phyloP scores from a whole-genome alignment of 768 basidiomycete species.

The Trametes elegans region DNA sequence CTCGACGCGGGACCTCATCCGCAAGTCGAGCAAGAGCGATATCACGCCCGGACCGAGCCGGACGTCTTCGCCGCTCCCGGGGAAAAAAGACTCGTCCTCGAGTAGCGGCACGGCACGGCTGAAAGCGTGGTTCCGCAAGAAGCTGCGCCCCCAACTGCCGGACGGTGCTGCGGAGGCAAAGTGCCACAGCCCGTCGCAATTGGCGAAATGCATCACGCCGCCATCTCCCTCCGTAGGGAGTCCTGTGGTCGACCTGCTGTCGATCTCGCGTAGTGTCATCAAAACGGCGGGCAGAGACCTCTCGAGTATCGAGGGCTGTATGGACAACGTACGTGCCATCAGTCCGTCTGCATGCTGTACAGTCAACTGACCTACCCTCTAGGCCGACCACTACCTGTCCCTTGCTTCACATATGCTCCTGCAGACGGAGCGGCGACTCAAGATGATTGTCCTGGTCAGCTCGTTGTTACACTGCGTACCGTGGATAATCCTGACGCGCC shows the following conservation, averaged over 20 bases:
- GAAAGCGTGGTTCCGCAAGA: constrained; percentile 64
- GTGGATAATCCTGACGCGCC: not conserved
- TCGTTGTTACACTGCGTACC: too few relatives aligned
- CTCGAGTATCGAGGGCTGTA: constrained; percentile 48
- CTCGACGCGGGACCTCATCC: constrained; percentile 6
- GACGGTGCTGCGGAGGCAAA: constrained; percentile 9
- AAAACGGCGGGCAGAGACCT: constrained; percentile 57
- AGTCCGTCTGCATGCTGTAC: not conserved
- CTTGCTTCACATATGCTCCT: constrained; percentile 54
- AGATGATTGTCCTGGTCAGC: constrained; percentile 53
- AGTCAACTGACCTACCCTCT: not conserved
- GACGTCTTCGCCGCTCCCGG: constrained; percentile 10
- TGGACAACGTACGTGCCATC: constrained; percentile 46
- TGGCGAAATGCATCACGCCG: not conserved
- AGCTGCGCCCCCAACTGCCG: constrained; percentile 34
- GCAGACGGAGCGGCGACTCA: constrained; percentile 55
- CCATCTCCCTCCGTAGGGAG: not conserved
- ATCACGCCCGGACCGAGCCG: constrained; percentile 11
- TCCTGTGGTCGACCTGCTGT: not conserved
- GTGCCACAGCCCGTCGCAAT: not conserved
- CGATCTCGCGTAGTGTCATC: constrained; percentile 34
- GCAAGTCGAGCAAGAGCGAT: constrained; percentile 18
- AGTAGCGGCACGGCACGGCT: constrained; percentile 46
- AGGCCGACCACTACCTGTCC: constrained; percentile 59
- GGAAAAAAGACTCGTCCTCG: constrained; percentile 20